Evolutionary conservation across 2,329 filamentous ascomycete genomes (phyloP), one percentile per base, ranked within the genome.

Genomic region (Keithomyces neogunnii): DNA sequence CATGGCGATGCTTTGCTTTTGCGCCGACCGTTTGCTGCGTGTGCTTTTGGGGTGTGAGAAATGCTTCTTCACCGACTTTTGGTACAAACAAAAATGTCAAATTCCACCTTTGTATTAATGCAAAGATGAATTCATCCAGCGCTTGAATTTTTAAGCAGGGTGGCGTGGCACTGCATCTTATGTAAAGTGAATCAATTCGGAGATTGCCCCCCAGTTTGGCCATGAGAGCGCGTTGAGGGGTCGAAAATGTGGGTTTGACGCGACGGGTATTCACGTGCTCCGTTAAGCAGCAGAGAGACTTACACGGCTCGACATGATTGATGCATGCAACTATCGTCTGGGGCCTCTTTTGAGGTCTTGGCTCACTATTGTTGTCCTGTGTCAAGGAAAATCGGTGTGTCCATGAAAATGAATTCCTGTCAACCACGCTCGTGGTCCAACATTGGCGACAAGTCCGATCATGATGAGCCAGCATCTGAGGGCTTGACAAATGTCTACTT

Each of bases 1-100:
- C 32, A 55, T 48, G 62, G 66, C 66, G 49, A 42, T 54, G 53
- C 10, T 3, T 32, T 40, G 38, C n/a, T 40, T 40, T 13, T 26
- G n/a, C 33, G 33, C 10, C 10, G 33, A 6, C 33, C 33, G 33
- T 35, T 35, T 10, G 33, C 6, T 6, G 33, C 10, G 33, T 6
- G 10, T 35, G 33, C 6, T 35, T 10, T 35, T 35, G 6, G 13
- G 5, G 19, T 42, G 35, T 10, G 31, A 10, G 29, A 26, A 9
- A 19, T 26, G n/a, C 9, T 45, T 1, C 8, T 29, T 4, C 4
- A 19, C 19, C 19, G 19, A 19, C 19, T 19, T 19, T 19, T 19
- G 19, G 19, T 19, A 19, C 19, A 19, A 19, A 19, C 19, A 19
- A 19, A 19, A 19, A 19, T 19, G 19, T 19, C 19, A 19, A 19